phyloP scores from a whole-genome alignment of 2,329 filamentous ascomycete genomes.

The Albophoma yamanashiensis region DNA sequence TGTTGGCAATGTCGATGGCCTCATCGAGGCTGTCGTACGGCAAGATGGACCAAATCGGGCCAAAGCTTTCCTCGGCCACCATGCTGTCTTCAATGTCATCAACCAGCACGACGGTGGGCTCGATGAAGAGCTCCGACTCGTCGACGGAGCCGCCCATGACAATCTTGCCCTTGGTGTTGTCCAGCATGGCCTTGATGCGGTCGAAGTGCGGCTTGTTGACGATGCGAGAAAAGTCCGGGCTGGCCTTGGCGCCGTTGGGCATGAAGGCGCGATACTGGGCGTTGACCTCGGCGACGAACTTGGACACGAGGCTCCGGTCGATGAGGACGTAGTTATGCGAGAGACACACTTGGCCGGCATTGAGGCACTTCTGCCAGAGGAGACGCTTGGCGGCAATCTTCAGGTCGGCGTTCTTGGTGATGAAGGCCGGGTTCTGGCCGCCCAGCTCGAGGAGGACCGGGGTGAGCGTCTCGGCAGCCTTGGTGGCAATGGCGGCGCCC shows the following conservation, averaged over 20 bases:
- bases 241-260: slow-evolving; percentile 69
- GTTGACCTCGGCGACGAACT: slow-evolving; percentile 67
- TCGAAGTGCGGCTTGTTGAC: slow-evolving; percentile 71
- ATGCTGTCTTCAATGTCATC: slow-evolving; percentile 62
- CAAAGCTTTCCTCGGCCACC: slow-evolving; percentile 79
- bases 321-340: slow-evolving; percentile 88
- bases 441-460: slow-evolving; percentile 86
- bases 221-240: slow-evolving; percentile 68
- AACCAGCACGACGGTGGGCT: slow-evolving; percentile 85
- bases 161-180: slow-evolving; percentile 71
- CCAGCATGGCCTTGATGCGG: slow-evolving; percentile 85
- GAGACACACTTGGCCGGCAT: slow-evolving; percentile 85
- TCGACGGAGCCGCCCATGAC: slow-evolving; percentile 80
- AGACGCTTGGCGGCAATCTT: slow-evolving; percentile 72
- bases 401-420: slow-evolving; percentile 74
- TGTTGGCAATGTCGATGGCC: slow-evolving; percentile 72
- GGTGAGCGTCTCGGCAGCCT: slow-evolving; percentile 80
- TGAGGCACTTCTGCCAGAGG: slow-evolving; percentile 79
- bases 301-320: slow-evolving; percentile 59
- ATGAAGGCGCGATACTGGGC: slow-evolving; percentile 66
- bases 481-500: slow-evolving; percentile 79
- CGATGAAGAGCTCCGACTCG: slow-evolving; percentile 70
- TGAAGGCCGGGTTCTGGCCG: slow-evolving; percentile 82
- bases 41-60: slow-evolving; percentile 79
- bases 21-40: slow-evolving; percentile 72